Percentiles rank a stretch among this genome's conserved stretches.
phyloP scores from a whole-genome alignment of 208 protist genomes.

The Wallacemonas rigidus region DNA sequence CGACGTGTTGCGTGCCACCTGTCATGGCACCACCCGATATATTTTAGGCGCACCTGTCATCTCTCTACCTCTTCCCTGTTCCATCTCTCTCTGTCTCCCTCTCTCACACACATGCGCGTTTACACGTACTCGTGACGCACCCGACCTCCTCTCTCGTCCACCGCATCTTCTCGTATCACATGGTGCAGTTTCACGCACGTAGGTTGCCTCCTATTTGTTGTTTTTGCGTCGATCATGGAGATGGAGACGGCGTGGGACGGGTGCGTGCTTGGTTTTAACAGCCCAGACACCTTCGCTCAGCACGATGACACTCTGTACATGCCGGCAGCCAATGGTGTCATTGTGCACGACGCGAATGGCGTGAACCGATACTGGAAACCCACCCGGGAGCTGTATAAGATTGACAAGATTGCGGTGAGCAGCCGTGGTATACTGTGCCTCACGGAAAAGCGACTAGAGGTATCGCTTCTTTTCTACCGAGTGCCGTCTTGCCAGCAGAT shows the following conservation, averaged over 20 bases:
- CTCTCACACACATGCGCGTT: too few species aligned
- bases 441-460: constrained; percentile 50
- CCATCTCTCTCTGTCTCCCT: too few species aligned
- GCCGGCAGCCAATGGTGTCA: constrained; percentile 47
- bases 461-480: constrained; percentile 66
- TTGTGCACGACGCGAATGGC: constrained; percentile 25
- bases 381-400: constrained; percentile 40
- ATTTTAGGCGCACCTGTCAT: too few species aligned
- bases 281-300: constrained; percentile 20
- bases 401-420: constrained; percentile 52
- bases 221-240: constrained; percentile 17
- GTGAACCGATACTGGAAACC: constrained; percentile 50
- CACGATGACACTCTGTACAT: constrained; percentile 32
- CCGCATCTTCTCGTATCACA: too few species aligned
- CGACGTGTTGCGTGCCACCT: too few species aligned
- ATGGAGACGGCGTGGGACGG: background rate
- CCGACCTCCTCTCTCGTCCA: too few species aligned
- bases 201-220: too few species aligned
- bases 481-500: constrained; percentile 34
- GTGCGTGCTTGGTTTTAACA: constrained; percentile 37
- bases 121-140: too few species aligned
- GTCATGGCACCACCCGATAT: too few species aligned
- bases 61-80: too few species aligned
- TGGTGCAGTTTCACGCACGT: too few species aligned
- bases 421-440: constrained; percentile 45